These are phyloP conservation scores for Termitomyces sp. DNA, from an alignment of 768 basidiomycete species.

Conservation along the genomic window DNA sequence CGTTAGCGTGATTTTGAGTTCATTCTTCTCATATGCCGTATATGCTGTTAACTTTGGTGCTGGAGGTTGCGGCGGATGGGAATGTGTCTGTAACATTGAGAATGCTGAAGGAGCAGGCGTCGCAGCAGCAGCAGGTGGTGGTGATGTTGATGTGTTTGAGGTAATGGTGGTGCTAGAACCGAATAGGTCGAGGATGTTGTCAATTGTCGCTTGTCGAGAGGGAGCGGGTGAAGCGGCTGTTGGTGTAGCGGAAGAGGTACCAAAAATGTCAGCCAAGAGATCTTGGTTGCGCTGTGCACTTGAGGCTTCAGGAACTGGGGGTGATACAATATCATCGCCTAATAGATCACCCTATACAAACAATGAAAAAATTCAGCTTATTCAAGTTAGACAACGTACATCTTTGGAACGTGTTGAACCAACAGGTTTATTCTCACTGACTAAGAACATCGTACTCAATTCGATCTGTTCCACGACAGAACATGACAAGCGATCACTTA, in stretches of 20 bases:
- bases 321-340: conserved; percentile 62
- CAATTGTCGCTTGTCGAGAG: conserved; percentile 55
- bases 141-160: conserved; percentile 15
- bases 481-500: conserved; percentile 27
- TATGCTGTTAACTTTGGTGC: conserved; percentile 60
- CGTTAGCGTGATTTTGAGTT: conserved; percentile 82
- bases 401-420: conserved; percentile 84
- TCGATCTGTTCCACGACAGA: not conserved
- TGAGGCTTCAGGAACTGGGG: conserved; percentile 32
- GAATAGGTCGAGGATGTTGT: conserved; percentile 92
- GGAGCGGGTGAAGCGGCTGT: conserved; percentile 35
- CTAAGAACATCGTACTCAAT: conserved; percentile 30
- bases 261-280: conserved; percentile 91
- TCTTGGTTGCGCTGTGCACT: conserved; percentile 68
- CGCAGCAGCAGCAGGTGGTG: conserved; percentile 6
- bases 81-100: conserved; percentile 31
- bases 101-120: conserved; percentile 25
- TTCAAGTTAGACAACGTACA: conserved; percentile 29
- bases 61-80: conserved; percentile 26
- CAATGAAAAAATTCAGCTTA: not conserved
- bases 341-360: conserved; percentile 61
- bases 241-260: conserved; percentile 37
- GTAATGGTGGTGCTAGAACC: conserved; percentile 31
- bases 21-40: conserved; percentile 89
- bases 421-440: conserved; percentile 94